phyloP scores from a whole-genome alignment of 257 asterid genomes.

The Solanum okadae region DNA sequence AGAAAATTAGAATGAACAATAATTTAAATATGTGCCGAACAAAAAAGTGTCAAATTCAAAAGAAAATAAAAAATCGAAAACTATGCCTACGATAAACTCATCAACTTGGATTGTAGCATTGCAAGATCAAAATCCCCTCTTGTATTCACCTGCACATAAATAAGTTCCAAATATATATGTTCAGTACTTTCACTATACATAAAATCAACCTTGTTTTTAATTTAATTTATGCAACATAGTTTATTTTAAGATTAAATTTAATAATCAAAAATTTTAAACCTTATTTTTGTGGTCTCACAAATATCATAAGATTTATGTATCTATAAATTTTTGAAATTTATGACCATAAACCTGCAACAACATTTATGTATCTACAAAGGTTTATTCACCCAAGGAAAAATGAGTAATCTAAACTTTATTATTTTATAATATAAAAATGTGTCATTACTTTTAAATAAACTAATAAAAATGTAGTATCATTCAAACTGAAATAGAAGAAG shows the following conservation, averaged over 20 bases:
- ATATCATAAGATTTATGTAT: not conserved
- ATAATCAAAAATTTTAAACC: no score
- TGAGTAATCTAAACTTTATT: not conserved
- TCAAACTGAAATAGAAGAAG: not conserved
- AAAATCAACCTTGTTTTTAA: not conserved
- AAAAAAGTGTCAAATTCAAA: not conserved
- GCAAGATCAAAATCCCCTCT: conserved; percentile 4
- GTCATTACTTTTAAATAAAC: not conserved
- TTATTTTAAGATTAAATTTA: not conserved
- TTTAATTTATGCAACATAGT: not conserved
- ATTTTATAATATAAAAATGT: not conserved
- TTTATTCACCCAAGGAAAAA: not conserved
- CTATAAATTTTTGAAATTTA: not conserved
- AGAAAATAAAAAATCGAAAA: not conserved
- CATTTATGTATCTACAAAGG: not conserved
- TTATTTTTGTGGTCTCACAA: not conserved
- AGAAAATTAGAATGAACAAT: not conserved
- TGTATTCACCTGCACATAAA: not conserved
- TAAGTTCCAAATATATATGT: not conserved
- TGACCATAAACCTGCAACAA: not conserved
- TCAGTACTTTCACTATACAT: not conserved
- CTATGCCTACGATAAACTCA: not conserved
- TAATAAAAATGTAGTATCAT: not conserved
- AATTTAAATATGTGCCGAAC: not conserved
- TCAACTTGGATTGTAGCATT: not conserved